Evolutionary conservation across 345 rosid genomes (phyloP), one percentile per base, ranked within the genome.

Genomic region (Rhizophora apiculata): DNA sequence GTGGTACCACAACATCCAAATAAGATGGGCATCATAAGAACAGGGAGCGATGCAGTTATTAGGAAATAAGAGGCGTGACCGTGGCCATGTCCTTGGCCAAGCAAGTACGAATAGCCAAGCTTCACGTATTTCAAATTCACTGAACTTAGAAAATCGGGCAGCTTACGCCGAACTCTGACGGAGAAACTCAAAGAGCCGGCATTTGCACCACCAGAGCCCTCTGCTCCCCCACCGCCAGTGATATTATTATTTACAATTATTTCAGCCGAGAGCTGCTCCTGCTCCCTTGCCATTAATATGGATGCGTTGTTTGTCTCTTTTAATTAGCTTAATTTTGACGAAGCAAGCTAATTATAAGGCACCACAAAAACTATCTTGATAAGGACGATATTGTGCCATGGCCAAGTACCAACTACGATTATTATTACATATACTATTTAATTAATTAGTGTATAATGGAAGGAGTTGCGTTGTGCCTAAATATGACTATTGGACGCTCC

Each of bases 81-180:
- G 15, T 43, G 49, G 49, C 49, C 49, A 43, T 43, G 49, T 13
- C 18, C 4, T 0, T 39, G 15, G 15, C 78, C 62, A 27, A 87
- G 80, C 65, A 90, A 85, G 74, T 87, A 87, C 20, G 82, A 77
- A 74, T 82, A 88, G 1, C 90, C 96, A 26, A 85, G 88, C 75
- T 68, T 84, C 26, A 88, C 87, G 56, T 87, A 85, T 65, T 81
- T 88, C 68, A 88, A 53, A 78, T 90, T 85, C 43, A 85, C 88
- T 4, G 82, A 84, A 37, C 55, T 71, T 1, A 86, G 81, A 68
- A 81, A 84, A 67, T 85, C 83, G 2, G 96, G 96, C 60, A 83
- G 63, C 54, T 79, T 68, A 2, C 80, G 79, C 20, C 78, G 66
- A 7, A 82, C 86, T 71, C 74, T 76, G 15, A 84, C 84, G 0